Conservation (phyloP, 31 red algal species). For the Endocladia muricata region DNA sequence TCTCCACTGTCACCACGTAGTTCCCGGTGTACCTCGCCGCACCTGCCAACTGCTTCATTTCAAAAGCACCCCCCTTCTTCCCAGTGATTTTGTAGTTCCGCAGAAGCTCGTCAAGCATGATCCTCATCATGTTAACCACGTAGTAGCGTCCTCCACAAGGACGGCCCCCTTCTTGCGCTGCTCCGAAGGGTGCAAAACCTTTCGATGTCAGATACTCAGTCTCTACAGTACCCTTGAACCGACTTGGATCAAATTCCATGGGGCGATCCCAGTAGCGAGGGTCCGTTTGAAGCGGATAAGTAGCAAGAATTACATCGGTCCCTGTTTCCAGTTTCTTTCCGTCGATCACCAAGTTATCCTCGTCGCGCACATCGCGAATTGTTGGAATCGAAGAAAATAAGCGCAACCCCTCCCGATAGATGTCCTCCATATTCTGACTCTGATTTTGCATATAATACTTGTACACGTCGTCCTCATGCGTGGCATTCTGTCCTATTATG, state of each 20-base stretch:
- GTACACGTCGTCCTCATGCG: neutral
- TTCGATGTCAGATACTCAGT: constrained; percentile 10
- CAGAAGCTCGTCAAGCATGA: constrained; percentile 1
- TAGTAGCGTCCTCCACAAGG: constrained; percentile 15
- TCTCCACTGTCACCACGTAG: constrained; percentile 18
- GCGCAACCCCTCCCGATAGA: constrained; percentile 5
- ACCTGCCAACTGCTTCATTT: constrained; percentile 20
- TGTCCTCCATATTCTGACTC: neutral
- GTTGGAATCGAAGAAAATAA: constrained; percentile 29
- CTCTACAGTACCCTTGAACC: constrained; percentile 22
- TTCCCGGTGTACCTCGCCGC: constrained; percentile 8
- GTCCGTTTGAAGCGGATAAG: constrained; percentile 18
- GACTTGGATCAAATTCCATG: constrained; percentile 9
- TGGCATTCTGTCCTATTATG: neutral
- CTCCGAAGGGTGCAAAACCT: constrained; percentile 28
- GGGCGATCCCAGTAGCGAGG: constrained; percentile 24
- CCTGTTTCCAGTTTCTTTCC: constrained; percentile 16
- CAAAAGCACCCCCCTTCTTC: constrained; percentile 9
- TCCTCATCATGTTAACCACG: neutral
- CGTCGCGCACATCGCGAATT: constrained; percentile 5
- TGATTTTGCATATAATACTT: constrained; percentile 6
- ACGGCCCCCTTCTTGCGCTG: constrained; percentile 9
- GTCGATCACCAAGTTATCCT: constrained; percentile 28
- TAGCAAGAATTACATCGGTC: constrained; percentile 16
- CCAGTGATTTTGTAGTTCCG: constrained; percentile 26